These are phyloP conservation scores for Tetrastigma voinierianum DNA, from an alignment of 164 flowering plant genomes.

Conservation along the genomic window DNA sequence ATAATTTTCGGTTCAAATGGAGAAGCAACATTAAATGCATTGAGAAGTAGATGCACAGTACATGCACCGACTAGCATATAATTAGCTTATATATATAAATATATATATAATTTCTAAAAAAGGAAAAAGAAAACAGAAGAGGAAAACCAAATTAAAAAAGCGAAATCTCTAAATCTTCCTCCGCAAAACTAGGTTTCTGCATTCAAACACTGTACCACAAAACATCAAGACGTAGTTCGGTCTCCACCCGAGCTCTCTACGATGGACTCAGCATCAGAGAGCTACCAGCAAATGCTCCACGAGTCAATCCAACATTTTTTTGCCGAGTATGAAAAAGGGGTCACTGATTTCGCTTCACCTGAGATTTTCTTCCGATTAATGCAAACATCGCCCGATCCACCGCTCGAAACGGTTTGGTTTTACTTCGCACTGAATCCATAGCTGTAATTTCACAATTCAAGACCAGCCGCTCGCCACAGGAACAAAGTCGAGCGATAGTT, in stretches of 20 bases:
- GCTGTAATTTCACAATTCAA: background rate
- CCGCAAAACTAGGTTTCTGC: conserved; percentile 9
- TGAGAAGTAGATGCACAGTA: too few relatives aligned
- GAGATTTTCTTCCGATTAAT: conserved; percentile 26
- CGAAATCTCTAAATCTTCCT: conserved; percentile 19
- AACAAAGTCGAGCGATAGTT: conserved; percentile 27
- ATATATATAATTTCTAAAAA: background rate
- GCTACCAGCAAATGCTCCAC: conserved; percentile 12
- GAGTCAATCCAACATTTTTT: conserved; percentile 27
- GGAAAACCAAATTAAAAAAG: conserved; percentile 4
- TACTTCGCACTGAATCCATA: conserved; percentile 25
- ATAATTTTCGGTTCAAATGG: too few relatives aligned
- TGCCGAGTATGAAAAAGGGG: conserved; percentile 12
- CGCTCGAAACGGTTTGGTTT: conserved; percentile 44
- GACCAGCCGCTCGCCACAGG: conserved; percentile 22
- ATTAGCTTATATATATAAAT: too few relatives aligned
- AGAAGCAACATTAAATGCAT: too few relatives aligned
- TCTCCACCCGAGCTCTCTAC: background rate
- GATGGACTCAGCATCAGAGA: background rate
- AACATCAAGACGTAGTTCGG: background rate
- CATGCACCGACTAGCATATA: too few relatives aligned
- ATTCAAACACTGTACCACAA: background rate
- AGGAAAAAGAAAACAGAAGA: background rate
- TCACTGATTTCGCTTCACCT: conserved; percentile 19
- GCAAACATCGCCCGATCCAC: conserved; percentile 26